Evolutionary conservation across 371 early-diverging fungal species (phyloP).

Genomic region (Rhizopus sp.): DNA sequence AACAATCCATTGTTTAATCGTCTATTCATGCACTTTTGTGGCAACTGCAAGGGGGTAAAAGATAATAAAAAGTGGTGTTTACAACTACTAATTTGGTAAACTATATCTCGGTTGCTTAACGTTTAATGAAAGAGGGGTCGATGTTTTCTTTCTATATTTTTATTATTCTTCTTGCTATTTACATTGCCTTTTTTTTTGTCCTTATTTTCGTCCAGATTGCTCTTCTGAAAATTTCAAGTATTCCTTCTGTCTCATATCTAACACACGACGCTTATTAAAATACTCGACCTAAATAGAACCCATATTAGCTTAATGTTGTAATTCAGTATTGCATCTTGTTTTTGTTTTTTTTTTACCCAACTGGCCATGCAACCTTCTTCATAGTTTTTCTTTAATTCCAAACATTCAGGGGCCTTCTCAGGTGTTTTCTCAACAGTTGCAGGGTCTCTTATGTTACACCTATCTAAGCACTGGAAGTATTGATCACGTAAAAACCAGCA

Average conservation of each 20-base stretch:
- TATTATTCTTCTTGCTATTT: slow-evolving; percentile 2
- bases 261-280: slow-evolving; percentile 54
- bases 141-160: too few species aligned
- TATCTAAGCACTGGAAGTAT: slow-evolving; percentile 58
- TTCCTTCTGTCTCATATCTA: slow-evolving; percentile 48
- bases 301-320: neutral
- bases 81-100: too few species aligned
- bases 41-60: too few species aligned
- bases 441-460: slow-evolving; percentile 49
- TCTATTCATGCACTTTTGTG: too few species aligned
- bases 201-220: slow-evolving; percentile 34
- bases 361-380: slow-evolving; percentile 56
- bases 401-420: slow-evolving; percentile 40
- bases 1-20: too few species aligned
- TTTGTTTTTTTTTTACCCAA: slow-evolving; percentile 38
- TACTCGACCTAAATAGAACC: slow-evolving; percentile 41
- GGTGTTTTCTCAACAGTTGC: slow-evolving; percentile 49
- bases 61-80: too few species aligned
- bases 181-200: neutral
- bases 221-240: slow-evolving; percentile 47
- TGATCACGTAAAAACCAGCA: slow-evolving; percentile 62
- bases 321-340: neutral
- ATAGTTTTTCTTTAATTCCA: slow-evolving; percentile 44
- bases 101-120: too few species aligned
- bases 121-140: too few species aligned